Evolutionary conservation across 805 yeast genomes (phyloP), one percentile per base, ranked within the genome.

Genomic region (Candida sphagnicola): DNA sequence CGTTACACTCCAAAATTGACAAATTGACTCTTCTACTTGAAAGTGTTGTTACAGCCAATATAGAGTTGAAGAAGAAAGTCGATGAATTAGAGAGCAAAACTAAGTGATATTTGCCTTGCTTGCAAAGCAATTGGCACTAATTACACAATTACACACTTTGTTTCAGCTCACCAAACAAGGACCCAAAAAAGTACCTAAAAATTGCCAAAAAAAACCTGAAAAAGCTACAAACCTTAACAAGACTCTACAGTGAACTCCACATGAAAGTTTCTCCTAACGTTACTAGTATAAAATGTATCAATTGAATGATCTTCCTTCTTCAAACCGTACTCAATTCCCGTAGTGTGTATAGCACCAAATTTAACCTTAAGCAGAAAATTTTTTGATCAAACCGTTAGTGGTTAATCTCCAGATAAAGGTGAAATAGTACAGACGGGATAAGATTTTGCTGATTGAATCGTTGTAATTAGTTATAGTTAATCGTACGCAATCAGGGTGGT

Each of bases 1-100:
- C 71, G 39, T 48, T 83, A 14, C 75, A 77, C 53, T 51, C 61
- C 18, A 77, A 77, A 51, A 56, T 81, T 28, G 81, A 77, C 38
- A 57, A 61, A 29, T 57, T 76, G 41, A 62, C 74, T 2, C 43
- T 39, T 2, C 49, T 73, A 19, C 72, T 77, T 17, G 64, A 64
- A 28, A 40, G 48, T 1, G 62, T 73, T 4, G 56, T 74, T 8
- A 48, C 41, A 6, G 71, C 65, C 39, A 67, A 67, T 43, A 40
- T 46, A 24, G 53, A 52, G 17, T 53, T 65, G 35, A 56, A 51
- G 34, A 41, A 48, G 33, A 42, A 50, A 24, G 17, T 50, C 23
- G 35, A 31, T 4, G 38, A 35, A 13, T 18, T 35, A 14, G 30
- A 28, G 11, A 4, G 25, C 34, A 16, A 29, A 8, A 4, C 34